Percentiles rank a stretch among this genome's conserved stretches.
Evolutionary conservation across 176 grass and related monocot genomes (phyloP).

Genomic region (Chrysopogon serrulatus): DNA sequence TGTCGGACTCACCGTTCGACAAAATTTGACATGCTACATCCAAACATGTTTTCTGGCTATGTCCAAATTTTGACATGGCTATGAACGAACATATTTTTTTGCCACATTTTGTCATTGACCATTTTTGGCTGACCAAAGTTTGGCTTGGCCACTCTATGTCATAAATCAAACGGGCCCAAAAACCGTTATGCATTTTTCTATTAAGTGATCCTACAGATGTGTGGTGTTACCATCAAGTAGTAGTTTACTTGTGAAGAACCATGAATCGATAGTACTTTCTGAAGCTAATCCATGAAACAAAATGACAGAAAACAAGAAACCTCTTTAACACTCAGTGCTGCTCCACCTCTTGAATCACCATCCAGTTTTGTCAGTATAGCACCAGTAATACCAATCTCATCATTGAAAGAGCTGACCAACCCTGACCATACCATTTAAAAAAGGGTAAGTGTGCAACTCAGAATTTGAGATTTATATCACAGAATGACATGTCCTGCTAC

Average conservation of each 20-base stretch:
- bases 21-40: too few species aligned
- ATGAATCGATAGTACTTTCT: neutral
- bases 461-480: neutral
- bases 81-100: neutral
- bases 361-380: slow-evolving; percentile 96
- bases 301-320: slow-evolving; percentile 16
- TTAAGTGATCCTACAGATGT: slow-evolving; percentile 8
- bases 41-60: too few species aligned
- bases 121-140: neutral
- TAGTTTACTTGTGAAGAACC: neutral
- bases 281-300: neutral
- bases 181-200: neutral
- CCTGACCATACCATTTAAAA: slow-evolving; percentile 46
- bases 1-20: too few species aligned
- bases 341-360: slow-evolving; percentile 96
- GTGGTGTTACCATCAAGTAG: neutral
- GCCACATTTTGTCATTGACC: neutral
- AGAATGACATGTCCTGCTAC: slow-evolving; percentile 13
- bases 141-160: neutral
- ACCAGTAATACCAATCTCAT: slow-evolving; percentile 93
- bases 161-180: neutral
- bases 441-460: neutral
- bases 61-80: neutral
- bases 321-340: slow-evolving; percentile 97
- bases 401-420: slow-evolving; percentile 95